Base-by-base conservation (phyloP, 1,284 basidiomycete species). In the Leccinum fallax region DNA sequence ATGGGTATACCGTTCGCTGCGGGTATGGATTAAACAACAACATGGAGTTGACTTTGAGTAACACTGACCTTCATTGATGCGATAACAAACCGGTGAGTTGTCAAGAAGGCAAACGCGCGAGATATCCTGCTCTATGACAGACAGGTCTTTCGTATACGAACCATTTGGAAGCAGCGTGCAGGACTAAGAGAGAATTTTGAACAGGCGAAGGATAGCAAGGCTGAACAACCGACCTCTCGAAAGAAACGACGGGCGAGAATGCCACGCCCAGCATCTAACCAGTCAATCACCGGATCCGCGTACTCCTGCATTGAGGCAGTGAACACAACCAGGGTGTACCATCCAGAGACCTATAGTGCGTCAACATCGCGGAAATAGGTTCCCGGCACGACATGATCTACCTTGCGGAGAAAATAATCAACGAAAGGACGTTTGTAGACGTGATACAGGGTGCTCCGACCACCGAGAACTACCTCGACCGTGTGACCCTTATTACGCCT, bases 241-340 rank as follows among this genome's bases (percentile, higher is more conserved):
- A 98, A 99, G 63, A 98, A 83, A 43, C 95, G 87, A 64, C 91
- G 90, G 1, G 84, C 86, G 51, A 99, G 87, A 61, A 99, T 91
- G 8, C 94, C 94, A 54, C 94, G 84, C 3, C 97, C 97, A 62
- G 92, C 94, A 74, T 99, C 97, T 62, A 99, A 80, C 97, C 97
- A 99, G 78, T 99, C 97, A 69, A 99, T 99, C 30, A 99, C 97
- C 0, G 97, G 97, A 79, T 99, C 97, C 61, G 97, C 97, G 76
- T 99, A 99, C 77, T 99, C 97, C 72, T 95, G 93, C 90, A 99
- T 95, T 6, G 95, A 98, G 2, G 97, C 97, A 19, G 97, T 99
- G 77, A 97, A 99, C 66, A 99, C 94, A 60, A 99, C 96, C 59
- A 99, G 88, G 2, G 96, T 98, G 79, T 99, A 99, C 97, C 97